A percentile compares a stretch with the other conserved stretches of the same genome.
Evolutionary conservation across 2,329 filamentous ascomycete genomes (phyloP).

Genomic region (Microdochium paspali): DNA sequence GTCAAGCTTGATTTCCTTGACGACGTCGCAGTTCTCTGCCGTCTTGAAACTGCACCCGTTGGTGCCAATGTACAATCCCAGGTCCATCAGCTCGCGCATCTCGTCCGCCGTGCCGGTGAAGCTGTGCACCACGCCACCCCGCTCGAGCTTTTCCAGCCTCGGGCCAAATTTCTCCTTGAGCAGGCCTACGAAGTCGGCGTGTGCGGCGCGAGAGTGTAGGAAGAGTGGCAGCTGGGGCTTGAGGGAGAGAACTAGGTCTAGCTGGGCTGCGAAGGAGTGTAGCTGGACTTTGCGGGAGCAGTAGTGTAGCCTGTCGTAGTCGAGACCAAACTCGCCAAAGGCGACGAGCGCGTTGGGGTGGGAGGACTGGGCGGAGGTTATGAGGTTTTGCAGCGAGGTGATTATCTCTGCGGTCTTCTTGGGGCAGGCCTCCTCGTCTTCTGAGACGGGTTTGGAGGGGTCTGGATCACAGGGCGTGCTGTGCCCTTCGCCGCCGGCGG

Average conservation of each 20-base stretch:
- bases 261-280: constrained; percentile 75
- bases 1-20: constrained; percentile 68
- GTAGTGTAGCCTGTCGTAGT: constrained; percentile 86
- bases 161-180: constrained; percentile 50
- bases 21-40: constrained; percentile 78
- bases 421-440: constrained; percentile 36
- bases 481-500: constrained; percentile 31
- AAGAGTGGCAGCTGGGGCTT: constrained; percentile 77
- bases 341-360: constrained; percentile 51
- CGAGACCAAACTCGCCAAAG: constrained; percentile 90
- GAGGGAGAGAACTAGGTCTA: constrained; percentile 63
- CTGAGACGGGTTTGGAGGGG: constrained; percentile 33
- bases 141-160: constrained; percentile 56
- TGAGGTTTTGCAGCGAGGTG: constrained; percentile 51
- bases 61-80: constrained; percentile 85
- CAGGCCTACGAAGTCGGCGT: constrained; percentile 70
- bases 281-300: constrained; percentile 72
- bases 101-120: constrained; percentile 86
- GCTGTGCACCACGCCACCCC: constrained; percentile 80
- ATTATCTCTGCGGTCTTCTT: constrained; percentile 40
- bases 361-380: constrained; percentile 31
- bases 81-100: constrained; percentile 67
- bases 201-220: constrained; percentile 82
- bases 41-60: constrained; percentile 98
- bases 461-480: constrained; percentile 45